A percentile compares a stretch with the other conserved stretches of the same genome.
Evolutionary conservation across 768 basidiomycete species (phyloP).

Genomic region (Termitomyces sp.): DNA sequence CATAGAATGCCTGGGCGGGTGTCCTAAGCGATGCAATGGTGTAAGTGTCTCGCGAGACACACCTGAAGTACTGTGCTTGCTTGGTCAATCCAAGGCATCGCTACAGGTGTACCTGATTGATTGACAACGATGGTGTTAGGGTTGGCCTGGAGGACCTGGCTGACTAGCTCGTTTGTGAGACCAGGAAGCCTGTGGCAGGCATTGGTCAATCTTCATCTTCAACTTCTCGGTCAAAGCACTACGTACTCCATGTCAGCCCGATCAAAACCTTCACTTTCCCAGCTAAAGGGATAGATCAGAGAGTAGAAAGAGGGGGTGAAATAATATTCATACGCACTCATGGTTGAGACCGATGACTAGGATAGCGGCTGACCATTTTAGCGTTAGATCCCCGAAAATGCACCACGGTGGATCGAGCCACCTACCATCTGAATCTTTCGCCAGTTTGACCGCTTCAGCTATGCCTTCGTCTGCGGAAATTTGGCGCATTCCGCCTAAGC

Average conservation of each 20-base stretch:
- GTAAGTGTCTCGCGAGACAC: not conserved
- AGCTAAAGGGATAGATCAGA: slow-evolving; percentile 13
- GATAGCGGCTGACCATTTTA: slow-evolving; percentile 30
- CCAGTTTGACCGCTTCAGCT: slow-evolving; percentile 34
- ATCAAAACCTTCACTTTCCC: slow-evolving; percentile 63
- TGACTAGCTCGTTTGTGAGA: slow-evolving; percentile 46
- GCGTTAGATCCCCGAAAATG: not conserved
- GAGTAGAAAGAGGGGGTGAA: not conserved
- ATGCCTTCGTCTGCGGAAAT: slow-evolving; percentile 38
- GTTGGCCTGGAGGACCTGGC: slow-evolving; percentile 45
- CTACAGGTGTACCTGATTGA: slow-evolving; percentile 51
- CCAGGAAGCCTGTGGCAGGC: slow-evolving; percentile 39
- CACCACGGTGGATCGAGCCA: not conserved
- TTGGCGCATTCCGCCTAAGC: slow-evolving; percentile 30
- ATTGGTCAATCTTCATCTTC: not conserved
- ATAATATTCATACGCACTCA: slow-evolving; percentile 32
- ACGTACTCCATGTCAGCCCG: slow-evolving; percentile 40
- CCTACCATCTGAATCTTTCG: slow-evolving; percentile 38
- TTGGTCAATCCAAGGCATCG: slow-evolving; percentile 52
- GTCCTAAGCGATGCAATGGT: not conserved
- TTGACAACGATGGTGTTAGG: slow-evolving; percentile 54
- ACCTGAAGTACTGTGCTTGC: slow-evolving; percentile 38
- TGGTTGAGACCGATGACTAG: slow-evolving; percentile 54
- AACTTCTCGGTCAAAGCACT: not conserved
- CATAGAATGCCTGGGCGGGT: slow-evolving; percentile 41